Evolutionary conservation across 208 protist genomes (phyloP), one percentile per base, ranked within the genome.

Genomic region (Wallacemonas sp.): DNA sequence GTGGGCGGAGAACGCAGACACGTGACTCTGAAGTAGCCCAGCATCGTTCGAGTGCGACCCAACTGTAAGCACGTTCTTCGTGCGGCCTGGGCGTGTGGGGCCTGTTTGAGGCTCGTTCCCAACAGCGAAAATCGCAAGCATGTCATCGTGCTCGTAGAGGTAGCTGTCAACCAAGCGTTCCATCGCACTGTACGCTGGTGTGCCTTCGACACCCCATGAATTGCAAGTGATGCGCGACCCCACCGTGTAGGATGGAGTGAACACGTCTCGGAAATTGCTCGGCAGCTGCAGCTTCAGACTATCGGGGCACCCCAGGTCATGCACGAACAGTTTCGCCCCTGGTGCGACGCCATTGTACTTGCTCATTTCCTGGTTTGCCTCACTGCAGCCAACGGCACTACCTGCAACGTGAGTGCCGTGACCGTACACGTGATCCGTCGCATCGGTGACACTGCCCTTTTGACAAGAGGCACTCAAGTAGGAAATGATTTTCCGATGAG

Each of bases 331-430:
- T 51, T 91, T 89, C 19, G 94, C 91, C 22, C 75, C 88, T 11
- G 80, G 69, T 4, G 91, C 94, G 19, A 94, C 76, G 55, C 94
- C 94, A 66, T 90, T 81, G 74, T 93, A 90, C 12, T 21, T 21
- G 38, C 36, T 46, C 31, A 47, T 70, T 49, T 31, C 39, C 45
- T 2, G 0, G 19, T n/a, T 26, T 1, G 27, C 62, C 26, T 71
- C 2, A 22, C 72, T 61, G 28, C 67, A 62, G 1, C 94, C 94
- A 0, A 64, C 75, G 24, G 84, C 80, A 12, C 72, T 92, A 6
- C 86, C 88, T 4, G 88, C 66, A 0, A 96, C 90, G 59, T 97
- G 94, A 8, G 91, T 96, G 21, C 91, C 94, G 66, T 97, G 93
- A 8, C 91, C 90, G 9, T 22, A 15, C 11, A 31, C 54, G 21